Conservation (phyloP, 306 rosid species). For the Sicyos baderoa region DNA sequence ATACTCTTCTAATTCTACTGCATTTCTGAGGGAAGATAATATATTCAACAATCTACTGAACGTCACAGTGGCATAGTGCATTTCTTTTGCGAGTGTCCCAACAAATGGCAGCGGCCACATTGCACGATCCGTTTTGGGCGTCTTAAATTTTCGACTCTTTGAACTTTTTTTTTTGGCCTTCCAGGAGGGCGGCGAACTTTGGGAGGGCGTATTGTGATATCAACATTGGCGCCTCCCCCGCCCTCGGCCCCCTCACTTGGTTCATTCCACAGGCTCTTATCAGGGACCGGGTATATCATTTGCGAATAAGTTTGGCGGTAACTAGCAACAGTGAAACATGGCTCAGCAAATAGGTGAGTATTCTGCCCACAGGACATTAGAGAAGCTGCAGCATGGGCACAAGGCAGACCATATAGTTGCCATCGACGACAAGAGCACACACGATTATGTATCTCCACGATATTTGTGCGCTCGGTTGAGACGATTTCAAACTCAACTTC, state of each 20-base stretch:
- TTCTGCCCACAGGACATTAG: conserved; percentile 88
- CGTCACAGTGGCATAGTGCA: conserved; percentile 69
- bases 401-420: conserved; percentile 94
- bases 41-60: conserved; percentile 33
- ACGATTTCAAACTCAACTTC: conserved; percentile 98
- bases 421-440: conserved; percentile 93
- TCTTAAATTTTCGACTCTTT: conserved; percentile 78
- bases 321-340: conserved; percentile 77
- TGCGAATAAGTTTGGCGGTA: conserved; percentile 73
- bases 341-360: conserved; percentile 79
- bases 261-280: conserved; percentile 72
- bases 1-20: conserved; percentile 37
- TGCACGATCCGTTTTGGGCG: conserved; percentile 95
- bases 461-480: conserved; percentile 91
- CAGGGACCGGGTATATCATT: conserved; percentile 64
- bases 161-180: conserved; percentile 92
- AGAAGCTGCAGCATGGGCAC: conserved; percentile 99
- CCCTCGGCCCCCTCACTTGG: conserved; percentile 69
- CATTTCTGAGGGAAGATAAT: conserved; percentile 24
- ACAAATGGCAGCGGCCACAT: conserved; percentile 97
- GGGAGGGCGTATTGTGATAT: conserved; percentile 66
- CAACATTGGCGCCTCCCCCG: conserved; percentile 66
- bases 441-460: conserved; percentile 79
- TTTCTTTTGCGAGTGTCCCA: conserved; percentile 98
- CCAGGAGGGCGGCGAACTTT: conserved; percentile 95